phyloP scores from a whole-genome alignment of 371 early-diverging fungal species.

The Saksenaea vasiformis region DNA sequence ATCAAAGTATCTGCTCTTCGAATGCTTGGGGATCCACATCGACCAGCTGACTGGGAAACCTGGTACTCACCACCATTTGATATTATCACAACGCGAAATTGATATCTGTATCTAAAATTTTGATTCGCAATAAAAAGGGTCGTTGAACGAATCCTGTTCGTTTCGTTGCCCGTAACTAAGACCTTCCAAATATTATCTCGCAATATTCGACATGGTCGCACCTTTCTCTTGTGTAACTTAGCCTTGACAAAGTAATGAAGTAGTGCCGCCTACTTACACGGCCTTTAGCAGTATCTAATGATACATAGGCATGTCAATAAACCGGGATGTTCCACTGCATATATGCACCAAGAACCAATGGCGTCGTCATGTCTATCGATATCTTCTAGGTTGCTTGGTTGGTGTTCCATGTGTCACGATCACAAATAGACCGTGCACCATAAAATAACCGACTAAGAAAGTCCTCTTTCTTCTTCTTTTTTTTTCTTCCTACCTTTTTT shows the following conservation, averaged over 20 bases:
- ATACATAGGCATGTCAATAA: background rate
- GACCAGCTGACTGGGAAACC: conserved; percentile 10
- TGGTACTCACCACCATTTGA: conserved; percentile 14
- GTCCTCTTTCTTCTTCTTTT: background rate
- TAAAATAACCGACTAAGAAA: background rate
- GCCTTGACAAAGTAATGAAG: background rate
- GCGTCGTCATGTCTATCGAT: background rate
- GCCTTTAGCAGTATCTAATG: background rate
- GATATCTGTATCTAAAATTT: background rate
- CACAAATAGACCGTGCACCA: background rate
- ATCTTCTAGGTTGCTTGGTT: background rate
- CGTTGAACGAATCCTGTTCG: too few species aligned
- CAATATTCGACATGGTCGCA: background rate
- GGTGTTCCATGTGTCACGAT: background rate
- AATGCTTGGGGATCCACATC: conserved; percentile 8
- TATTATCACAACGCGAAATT: background rate
- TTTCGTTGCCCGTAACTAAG: background rate
- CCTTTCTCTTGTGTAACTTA: background rate
- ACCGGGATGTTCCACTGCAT: background rate
- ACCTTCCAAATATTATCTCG: background rate
- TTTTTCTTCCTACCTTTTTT: background rate
- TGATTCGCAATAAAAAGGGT: too few species aligned
- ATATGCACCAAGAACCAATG: background rate
- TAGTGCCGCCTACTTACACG: background rate
- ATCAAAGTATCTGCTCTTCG: conserved; percentile 9